Conservation (phyloP, 1,139 yeast species). For the Taphrina pruni region DNA sequence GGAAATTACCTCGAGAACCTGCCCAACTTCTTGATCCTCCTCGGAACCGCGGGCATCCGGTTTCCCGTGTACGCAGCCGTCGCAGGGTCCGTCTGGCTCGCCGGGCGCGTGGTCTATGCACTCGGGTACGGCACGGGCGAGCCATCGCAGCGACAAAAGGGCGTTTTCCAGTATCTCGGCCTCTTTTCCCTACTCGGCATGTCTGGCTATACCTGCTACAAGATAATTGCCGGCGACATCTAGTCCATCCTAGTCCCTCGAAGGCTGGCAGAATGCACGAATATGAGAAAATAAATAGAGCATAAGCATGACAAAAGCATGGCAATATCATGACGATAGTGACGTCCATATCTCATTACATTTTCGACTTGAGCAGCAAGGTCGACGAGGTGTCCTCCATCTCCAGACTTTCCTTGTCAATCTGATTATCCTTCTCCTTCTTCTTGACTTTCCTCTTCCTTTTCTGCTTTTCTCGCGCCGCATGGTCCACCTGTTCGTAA, state of each 20-base stretch:
- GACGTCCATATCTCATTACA: not conserved
- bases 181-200: conserved; percentile 28
- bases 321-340: too few species aligned
- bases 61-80: conserved; percentile 25
- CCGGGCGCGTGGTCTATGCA: conserved; percentile 36
- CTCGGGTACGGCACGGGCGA: conserved; percentile 39
- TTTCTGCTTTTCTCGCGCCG: conserved; percentile 13
- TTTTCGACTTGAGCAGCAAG: conserved; percentile 5
- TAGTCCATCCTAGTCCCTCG: not conserved
- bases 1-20: conserved; percentile 37
- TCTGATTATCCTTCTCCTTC: not conserved
- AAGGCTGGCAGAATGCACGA: too few species aligned
- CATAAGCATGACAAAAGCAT: too few species aligned
- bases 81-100: conserved; percentile 28
- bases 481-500: conserved; percentile 32
- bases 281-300: too few species aligned
- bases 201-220: conserved; percentile 25
- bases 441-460: conserved; percentile 9
- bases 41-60: conserved; percentile 22
- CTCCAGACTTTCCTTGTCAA: not conserved
- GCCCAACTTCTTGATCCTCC: conserved; percentile 24
- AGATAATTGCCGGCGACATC: conserved; percentile 14
- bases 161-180: conserved; percentile 31
- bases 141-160: conserved; percentile 28
- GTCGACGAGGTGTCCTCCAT: not conserved